Evolutionary conservation across 306 rosid genomes (phyloP), one percentile per base, ranked within the genome.

Genomic region (Heteromeles arbutifolia): DNA sequence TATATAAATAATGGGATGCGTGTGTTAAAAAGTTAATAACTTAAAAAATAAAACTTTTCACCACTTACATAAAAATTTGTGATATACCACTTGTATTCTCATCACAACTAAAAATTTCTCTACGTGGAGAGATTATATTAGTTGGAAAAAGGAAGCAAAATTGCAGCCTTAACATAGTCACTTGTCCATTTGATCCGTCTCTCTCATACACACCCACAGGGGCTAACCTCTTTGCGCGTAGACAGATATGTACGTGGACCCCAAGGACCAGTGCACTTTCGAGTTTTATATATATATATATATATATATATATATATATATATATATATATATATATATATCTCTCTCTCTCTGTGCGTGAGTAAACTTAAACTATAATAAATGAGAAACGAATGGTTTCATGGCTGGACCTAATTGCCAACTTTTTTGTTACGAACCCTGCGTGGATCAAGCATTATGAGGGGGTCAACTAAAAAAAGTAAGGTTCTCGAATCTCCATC

Each of bases 111-210:
- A n/a, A n/a, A n/a, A n/a, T n/a, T n/a, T n/a, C n/a, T n/a, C n/a
- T n/a, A 67, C 15, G 21, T 48, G 54, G 54, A 48, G 21, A 48
- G 54, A 48, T 48, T 48, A 48, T 48, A 48, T 48, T 80, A 67
- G 78, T 86, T 74, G 80, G 83, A 83, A 86, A 87, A 86, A 87
- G 78, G 44, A 70, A 78, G 84, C 62, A 54, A 79, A 79, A 22
- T 78, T 72, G 89, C 86, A 88, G 91, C 92, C 79, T 90, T 86
- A 72, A 32, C 66, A 63, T 63, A 63, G 15, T 63, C 12, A 59
- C 19, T 24, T 21, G 50, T 31, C 41, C 52, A 56, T 72, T 32
- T 34, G 17, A 62, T 22, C 28, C 19, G 41, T 4, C 64, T 58
- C 64, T 21, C 48, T 31, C 65, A 56, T 21, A 58, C 75, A 13